Conservation (phyloP, 805 yeast genomes). For the Scheffersomyces amazonensis region DNA sequence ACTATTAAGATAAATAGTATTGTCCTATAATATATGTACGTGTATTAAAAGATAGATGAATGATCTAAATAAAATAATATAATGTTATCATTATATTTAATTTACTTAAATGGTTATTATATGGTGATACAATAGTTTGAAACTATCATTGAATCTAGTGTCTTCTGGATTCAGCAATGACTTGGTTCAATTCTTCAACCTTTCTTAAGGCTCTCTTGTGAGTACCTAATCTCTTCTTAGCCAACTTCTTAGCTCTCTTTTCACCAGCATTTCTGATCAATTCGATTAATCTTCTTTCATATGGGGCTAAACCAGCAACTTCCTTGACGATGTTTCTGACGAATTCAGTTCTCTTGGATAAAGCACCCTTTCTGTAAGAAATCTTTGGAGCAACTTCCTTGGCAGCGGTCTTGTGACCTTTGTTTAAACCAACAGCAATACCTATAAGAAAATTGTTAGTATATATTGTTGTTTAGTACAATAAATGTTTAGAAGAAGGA, state of each 20-base stretch:
- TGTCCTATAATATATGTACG: background rate
- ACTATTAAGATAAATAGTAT: background rate
- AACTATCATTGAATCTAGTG: slow-evolving; percentile 55
- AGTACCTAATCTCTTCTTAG: slow-evolving; percentile 99
- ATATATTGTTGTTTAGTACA: no score
- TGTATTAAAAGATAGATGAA: background rate
- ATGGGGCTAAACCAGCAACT: slow-evolving; percentile 99
- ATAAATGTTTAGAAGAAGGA: no score
- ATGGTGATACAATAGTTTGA: no score
- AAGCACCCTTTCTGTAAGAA: slow-evolving; percentile 95
- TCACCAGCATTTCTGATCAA: slow-evolving; percentile 99
- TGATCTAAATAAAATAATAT: no score
- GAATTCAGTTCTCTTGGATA: slow-evolving; percentile 92
- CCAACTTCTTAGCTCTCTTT: slow-evolving; percentile 99
- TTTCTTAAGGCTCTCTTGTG: slow-evolving; percentile 99
- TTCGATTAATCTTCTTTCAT: slow-evolving; percentile 99
- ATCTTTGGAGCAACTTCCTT: slow-evolving; percentile 66
- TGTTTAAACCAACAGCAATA: slow-evolving; percentile 98
- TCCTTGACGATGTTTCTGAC: slow-evolving; percentile 95
- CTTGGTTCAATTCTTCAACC: slow-evolving; percentile 96
- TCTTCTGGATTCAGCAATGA: slow-evolving; percentile 97
- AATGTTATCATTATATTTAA: no score
- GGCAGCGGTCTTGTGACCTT: slow-evolving; percentile 96
- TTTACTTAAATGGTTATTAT: no score
- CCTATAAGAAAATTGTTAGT: slow-evolving; percentile 48